Evolutionary conservation across 1,284 basidiomycete species (phyloP).

Genomic region (Singerocomus rubriflavus): DNA sequence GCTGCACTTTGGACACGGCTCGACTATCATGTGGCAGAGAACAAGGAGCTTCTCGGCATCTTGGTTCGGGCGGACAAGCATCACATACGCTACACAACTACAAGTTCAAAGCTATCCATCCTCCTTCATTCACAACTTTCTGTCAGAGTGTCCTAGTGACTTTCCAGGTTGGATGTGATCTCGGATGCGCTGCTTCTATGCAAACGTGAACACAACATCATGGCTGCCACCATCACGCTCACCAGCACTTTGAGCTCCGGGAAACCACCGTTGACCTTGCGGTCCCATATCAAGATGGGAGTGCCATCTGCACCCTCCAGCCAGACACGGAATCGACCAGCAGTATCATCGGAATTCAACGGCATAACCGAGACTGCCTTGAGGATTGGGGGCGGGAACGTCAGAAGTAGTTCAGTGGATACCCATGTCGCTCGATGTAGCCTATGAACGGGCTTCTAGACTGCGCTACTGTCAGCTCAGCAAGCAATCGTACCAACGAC

Average conservation of each 20-base stretch:
- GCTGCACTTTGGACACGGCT: conserved; percentile 5
- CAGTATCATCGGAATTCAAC: conserved; percentile 75
- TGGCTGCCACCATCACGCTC: conserved; percentile 27
- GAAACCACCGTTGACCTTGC: conserved; percentile 86
- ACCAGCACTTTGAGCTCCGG: conserved; percentile 86
- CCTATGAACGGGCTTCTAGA: conserved; percentile 42
- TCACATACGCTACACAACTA: not conserved
- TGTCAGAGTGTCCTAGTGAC: conserved; percentile 82
- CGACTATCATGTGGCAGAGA: conserved; percentile 20
- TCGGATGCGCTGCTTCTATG: conserved; percentile 82
- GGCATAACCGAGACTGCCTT: conserved; percentile 71
- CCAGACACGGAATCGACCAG: conserved; percentile 88
- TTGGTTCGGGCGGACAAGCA: not conserved
- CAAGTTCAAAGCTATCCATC: not conserved
- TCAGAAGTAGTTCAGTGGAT: conserved; percentile 85
- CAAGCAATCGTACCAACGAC: conserved; percentile 57
- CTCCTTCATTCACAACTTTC: conserved; percentile 15
- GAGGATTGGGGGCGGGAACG: conserved; percentile 76
- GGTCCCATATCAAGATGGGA: conserved; percentile 65
- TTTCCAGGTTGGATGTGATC: conserved; percentile 77
- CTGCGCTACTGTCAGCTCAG: not conserved
- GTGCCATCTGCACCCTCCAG: conserved; percentile 44
- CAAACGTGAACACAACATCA: conserved; percentile 6
- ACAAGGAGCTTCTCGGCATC: conserved; percentile 14
- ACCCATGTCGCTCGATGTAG: conserved; percentile 85